Percentiles rank a stretch among this genome's conserved stretches.
These are phyloP conservation scores for Lichenothelia convexa DNA, from an alignment of 495 filamentous ascomycete genomes.

Conservation along the genomic window DNA sequence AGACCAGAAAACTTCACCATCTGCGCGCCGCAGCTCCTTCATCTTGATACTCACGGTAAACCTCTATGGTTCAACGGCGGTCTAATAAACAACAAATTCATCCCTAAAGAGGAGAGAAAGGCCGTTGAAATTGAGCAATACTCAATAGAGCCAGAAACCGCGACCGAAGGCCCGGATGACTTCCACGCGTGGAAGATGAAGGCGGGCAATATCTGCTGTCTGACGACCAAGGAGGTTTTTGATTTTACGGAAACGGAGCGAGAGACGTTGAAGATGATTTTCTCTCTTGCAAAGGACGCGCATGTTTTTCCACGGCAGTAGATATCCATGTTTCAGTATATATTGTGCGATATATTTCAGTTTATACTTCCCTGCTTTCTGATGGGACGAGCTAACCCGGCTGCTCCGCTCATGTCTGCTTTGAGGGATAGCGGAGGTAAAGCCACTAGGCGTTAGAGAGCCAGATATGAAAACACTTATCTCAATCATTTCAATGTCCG, in stretches of 20 bases:
- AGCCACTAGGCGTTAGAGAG: too few species aligned
- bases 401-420: too few species aligned
- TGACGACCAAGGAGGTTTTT: not conserved
- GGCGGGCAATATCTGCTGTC: not conserved
- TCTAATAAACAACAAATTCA: constrained; percentile 1
- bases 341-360: too few species aligned
- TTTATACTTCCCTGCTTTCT: too few species aligned
- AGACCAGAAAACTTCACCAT: constrained; percentile 1
- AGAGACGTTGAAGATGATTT: constrained; percentile 1
- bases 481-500: too few species aligned
- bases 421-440: too few species aligned
- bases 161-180: not conserved
- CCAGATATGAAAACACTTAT: too few species aligned
- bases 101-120: not conserved
- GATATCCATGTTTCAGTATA: too few species aligned
- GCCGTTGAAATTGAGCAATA: not conserved
- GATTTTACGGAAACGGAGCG: not conserved
- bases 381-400: too few species aligned
- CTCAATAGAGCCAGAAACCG: not conserved
- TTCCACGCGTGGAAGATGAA: not conserved
- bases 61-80: constrained; percentile 5
- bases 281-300: not conserved
- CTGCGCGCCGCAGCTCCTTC: constrained; percentile 4
- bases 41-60: constrained; percentile 1
- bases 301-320: too few species aligned